Evolutionary conservation across 2,329 filamentous ascomycete genomes (phyloP).

Genomic region (Xylaria sp.): DNA sequence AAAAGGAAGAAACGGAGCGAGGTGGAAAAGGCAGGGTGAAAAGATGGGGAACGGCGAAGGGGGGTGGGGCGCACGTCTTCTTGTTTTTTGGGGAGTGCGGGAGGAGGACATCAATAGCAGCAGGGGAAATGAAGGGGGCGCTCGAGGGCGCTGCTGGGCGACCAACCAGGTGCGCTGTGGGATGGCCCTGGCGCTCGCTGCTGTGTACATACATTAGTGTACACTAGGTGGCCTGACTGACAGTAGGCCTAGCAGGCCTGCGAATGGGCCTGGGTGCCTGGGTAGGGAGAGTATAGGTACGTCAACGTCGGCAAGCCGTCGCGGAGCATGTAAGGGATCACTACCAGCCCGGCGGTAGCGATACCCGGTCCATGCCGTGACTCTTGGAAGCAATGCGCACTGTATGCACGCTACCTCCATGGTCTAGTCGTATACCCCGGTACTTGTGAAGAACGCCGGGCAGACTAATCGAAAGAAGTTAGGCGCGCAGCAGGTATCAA

Average conservation of each 20-base stretch:
- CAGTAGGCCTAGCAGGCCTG: no score
- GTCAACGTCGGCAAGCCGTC: background rate
- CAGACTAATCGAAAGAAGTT: constrained; percentile 4
- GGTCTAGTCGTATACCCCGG: background rate
- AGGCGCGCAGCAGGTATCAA: constrained; percentile 13
- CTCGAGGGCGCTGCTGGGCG: constrained; percentile 21
- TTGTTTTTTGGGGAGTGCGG: constrained; percentile 9
- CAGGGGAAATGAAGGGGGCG: constrained; percentile 31
- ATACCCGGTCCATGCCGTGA: constrained; percentile 1
- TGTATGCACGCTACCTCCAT: constrained; percentile 3
- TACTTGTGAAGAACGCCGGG: background rate
- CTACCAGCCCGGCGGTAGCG: constrained; percentile 15
- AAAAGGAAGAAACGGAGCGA: constrained; percentile 26
- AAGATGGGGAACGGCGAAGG: constrained; percentile 30
- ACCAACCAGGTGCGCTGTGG: constrained; percentile 16
- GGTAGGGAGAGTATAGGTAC: constrained; percentile 29
- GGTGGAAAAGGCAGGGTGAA: constrained; percentile 25
- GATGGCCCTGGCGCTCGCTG: background rate
- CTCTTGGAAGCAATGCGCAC: background rate
- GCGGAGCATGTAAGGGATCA: constrained; percentile 7
- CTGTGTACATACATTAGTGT: no score
- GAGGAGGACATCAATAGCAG: constrained; percentile 1
- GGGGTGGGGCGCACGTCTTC: constrained; percentile 17
- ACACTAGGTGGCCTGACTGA: no score
- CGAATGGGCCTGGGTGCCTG: no score